These are phyloP conservation scores for Russula sp. DNA, from an alignment of 768 basidiomycete species.

Conservation along the genomic window DNA sequence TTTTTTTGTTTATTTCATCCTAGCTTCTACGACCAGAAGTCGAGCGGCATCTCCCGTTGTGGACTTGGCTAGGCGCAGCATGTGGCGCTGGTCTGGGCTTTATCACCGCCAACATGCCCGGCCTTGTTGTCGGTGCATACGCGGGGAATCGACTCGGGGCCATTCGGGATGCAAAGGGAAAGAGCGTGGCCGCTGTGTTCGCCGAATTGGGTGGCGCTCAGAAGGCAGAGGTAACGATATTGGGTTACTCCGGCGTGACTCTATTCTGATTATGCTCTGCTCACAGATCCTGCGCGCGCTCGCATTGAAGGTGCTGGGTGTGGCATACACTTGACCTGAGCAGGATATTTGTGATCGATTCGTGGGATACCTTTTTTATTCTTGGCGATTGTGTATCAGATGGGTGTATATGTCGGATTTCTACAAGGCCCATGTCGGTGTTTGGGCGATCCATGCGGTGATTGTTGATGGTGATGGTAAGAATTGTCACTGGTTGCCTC, in stretches of 20 bases:
- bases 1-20: not conserved
- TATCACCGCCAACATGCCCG: constrained; percentile 72
- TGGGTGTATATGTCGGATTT: not conserved
- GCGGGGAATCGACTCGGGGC: constrained; percentile 90
- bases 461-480: not conserved
- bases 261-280: not conserved
- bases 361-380: not conserved
- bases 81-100: constrained; percentile 54
- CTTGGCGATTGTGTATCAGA: not conserved
- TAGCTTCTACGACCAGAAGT: constrained; percentile 80
- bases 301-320: constrained; percentile 77
- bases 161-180: constrained; percentile 89
- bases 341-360: not conserved
- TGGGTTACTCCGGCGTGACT: not conserved
- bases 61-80: constrained; percentile 64
- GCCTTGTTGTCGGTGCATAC: constrained; percentile 76
- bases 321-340: constrained; percentile 31
- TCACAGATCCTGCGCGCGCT: constrained; percentile 72
- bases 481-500: not conserved
- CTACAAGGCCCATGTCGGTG: not conserved
- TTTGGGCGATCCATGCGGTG: not conserved
- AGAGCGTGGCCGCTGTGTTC: constrained; percentile 88
- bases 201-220: constrained; percentile 62
- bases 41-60: constrained; percentile 59
- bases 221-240: constrained; percentile 68